A percentile compares a stretch with the other conserved stretches of the same genome.
Evolutionary conservation across 2,329 filamentous ascomycete species (phyloP).

Genomic region (Xylariales sp.): DNA sequence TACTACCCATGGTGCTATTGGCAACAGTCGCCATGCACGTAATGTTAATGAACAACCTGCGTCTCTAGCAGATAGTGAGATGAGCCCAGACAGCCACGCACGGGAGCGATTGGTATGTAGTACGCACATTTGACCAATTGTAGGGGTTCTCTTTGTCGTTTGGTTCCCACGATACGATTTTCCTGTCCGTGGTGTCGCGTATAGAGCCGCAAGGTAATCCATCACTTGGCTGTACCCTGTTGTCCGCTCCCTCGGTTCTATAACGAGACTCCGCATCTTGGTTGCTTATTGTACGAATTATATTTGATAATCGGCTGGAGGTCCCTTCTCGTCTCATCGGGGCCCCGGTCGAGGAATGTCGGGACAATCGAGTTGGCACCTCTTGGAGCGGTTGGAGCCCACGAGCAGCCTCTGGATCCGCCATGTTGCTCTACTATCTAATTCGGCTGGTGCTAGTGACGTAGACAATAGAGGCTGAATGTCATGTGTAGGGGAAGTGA

Average conservation of each 20-base stretch:
- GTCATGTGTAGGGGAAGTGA: slow-evolving; percentile 3
- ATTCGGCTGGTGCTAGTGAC: neutral
- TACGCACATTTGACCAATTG: slow-evolving; percentile 59
- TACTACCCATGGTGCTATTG: slow-evolving; percentile 75
- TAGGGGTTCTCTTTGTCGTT: slow-evolving; percentile 65
- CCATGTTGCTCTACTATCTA: slow-evolving; percentile 11
- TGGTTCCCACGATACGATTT: slow-evolving; percentile 59
- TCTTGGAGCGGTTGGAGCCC: slow-evolving; percentile 15
- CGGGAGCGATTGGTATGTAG: neutral
- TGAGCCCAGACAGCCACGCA: neutral
- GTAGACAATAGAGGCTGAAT: neutral
- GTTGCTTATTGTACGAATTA: slow-evolving; percentile 51
- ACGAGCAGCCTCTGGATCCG: slow-evolving; percentile 16
- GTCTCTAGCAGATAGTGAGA: slow-evolving; percentile 52
- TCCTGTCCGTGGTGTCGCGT: slow-evolving; percentile 44
- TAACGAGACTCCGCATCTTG: slow-evolving; percentile 56
- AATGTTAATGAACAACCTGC: slow-evolving; percentile 66
- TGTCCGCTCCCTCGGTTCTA: slow-evolving; percentile 56
- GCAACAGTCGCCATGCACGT: slow-evolving; percentile 69
- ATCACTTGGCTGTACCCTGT: slow-evolving; percentile 41
- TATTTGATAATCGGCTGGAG: slow-evolving; percentile 38
- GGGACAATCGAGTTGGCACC: slow-evolving; percentile 22
- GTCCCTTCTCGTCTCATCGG: slow-evolving; percentile 4
- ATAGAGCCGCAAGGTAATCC: slow-evolving; percentile 32
- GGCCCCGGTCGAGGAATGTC: slow-evolving; percentile 19